Evolutionary conservation across 2,329 filamentous ascomycete species (phyloP).

Genomic region (Epicoccum nigrum): DNA sequence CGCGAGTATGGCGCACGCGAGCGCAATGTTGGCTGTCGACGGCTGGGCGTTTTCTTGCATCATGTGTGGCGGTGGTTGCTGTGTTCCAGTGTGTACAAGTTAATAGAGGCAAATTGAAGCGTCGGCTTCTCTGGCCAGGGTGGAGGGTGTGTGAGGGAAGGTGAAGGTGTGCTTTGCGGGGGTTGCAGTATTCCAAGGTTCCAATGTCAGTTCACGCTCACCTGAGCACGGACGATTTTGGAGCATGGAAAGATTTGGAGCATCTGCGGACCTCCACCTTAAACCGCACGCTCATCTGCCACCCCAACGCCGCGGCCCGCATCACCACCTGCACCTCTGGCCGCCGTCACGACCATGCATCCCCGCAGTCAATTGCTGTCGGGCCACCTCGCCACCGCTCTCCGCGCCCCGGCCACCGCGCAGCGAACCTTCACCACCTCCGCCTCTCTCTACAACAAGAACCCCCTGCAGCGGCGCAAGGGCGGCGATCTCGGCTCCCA

Average conservation of each 20-base stretch:
- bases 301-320: slow-evolving; percentile 22
- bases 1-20: slow-evolving; percentile 75
- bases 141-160: neutral
- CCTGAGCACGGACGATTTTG: slow-evolving; percentile 6
- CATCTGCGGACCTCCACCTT: slow-evolving; percentile 35
- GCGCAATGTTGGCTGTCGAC: slow-evolving; percentile 65
- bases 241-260: slow-evolving; percentile 23
- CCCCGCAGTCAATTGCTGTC: slow-evolving; percentile 39
- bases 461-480: slow-evolving; percentile 35
- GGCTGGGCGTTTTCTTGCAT: slow-evolving; percentile 54
- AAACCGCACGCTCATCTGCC: too few species aligned
- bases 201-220: too few species aligned
- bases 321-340: slow-evolving; percentile 22
- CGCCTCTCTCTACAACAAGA: slow-evolving; percentile 27
- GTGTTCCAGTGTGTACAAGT: too few species aligned
- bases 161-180: too few species aligned
- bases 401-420: slow-evolving; percentile 22
- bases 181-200: too few species aligned
- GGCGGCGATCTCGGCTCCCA: slow-evolving; percentile 46
- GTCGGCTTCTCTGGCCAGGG: too few species aligned
- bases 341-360: slow-evolving; percentile 31
- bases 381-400: slow-evolving; percentile 23
- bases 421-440: slow-evolving; percentile 39
- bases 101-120: too few species aligned
- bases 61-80: too few species aligned